These are phyloP conservation scores for Pluteus cervinus DNA, from an alignment of 768 basidiomycete genomes.

Conservation along the genomic window DNA sequence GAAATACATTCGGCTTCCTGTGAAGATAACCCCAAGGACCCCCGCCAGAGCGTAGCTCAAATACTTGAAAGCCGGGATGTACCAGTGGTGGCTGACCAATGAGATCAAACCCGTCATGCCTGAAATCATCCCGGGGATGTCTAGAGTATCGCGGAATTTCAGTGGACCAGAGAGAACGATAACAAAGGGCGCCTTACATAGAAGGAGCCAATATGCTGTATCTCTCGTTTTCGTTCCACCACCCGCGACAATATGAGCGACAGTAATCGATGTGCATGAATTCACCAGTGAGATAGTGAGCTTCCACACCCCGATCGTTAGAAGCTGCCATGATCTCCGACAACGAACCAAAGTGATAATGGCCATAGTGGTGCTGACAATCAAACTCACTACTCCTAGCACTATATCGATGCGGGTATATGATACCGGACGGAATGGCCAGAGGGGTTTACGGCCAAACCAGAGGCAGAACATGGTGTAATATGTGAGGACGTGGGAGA, in stretches of 20 bases:
- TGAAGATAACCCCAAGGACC: too few species aligned
- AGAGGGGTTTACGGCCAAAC: conserved; percentile 11
- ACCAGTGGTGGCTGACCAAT: too few species aligned
- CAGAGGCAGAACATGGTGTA: conserved; percentile 14
- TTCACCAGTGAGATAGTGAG: conserved; percentile 12
- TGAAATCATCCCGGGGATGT: too few species aligned
- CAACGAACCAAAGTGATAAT: conserved; percentile 11
- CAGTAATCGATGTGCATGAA: conserved; percentile 11
- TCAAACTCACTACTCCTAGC: conserved; percentile 8
- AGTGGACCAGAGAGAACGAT: too few species aligned
- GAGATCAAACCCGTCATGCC: too few species aligned
- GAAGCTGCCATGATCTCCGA: conserved; percentile 12
- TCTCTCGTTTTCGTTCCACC: conserved; percentile 4
- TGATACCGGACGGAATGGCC: conserved; percentile 10
- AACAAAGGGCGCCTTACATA: too few species aligned
- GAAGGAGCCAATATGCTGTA: not conserved
- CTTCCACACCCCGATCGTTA: conserved; percentile 14
- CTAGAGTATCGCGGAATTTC: too few species aligned
- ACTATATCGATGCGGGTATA: conserved; percentile 9
- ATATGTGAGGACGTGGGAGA: conserved; percentile 14
- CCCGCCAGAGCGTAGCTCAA: too few species aligned
- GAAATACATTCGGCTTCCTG: too few species aligned
- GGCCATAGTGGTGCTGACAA: conserved; percentile 6
- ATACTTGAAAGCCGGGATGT: too few species aligned
- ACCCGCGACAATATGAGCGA: conserved; percentile 6